phyloP scores from a whole-genome alignment of 208 protist species.

The Crithidia bombi region DNA sequence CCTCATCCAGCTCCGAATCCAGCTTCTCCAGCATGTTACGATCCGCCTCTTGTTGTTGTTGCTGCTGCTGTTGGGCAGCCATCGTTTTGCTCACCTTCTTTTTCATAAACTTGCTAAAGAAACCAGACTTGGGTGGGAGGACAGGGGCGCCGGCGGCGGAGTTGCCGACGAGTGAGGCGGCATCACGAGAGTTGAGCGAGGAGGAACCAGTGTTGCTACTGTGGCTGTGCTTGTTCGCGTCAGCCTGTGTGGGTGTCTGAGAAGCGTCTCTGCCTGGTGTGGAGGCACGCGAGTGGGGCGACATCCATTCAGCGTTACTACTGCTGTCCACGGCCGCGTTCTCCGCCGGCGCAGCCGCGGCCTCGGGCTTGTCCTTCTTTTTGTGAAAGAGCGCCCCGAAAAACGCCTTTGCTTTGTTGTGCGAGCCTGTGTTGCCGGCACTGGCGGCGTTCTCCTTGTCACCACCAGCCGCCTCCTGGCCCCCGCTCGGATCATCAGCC shows the following conservation, averaged over 20 bases:
- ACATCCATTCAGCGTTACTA: background rate
- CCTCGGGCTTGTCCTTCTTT: slow-evolving; percentile 20
- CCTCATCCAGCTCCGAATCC: slow-evolving; percentile 16
- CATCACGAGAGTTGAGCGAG: background rate
- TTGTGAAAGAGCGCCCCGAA: slow-evolving; percentile 37
- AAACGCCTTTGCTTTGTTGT: slow-evolving; percentile 28
- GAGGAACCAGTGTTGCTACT: background rate
- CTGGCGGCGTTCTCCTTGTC: background rate
- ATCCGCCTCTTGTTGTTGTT: slow-evolving; percentile 2
- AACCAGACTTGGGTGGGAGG: slow-evolving; percentile 4
- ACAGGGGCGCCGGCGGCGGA: slow-evolving; percentile 3
- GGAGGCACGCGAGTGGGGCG: background rate
- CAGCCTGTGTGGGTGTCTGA: background rate
- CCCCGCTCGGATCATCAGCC: background rate
- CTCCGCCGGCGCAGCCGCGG: background rate
- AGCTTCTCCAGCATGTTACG: slow-evolving; percentile 3
- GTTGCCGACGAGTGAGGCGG: slow-evolving; percentile 1
- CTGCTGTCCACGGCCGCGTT: background rate
- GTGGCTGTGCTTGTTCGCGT: background rate
- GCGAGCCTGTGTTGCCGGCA: background rate
- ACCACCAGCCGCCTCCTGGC: slow-evolving; percentile 6
- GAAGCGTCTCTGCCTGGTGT: background rate
- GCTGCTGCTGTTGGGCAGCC: slow-evolving; percentile 23
- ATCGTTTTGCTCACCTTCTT: slow-evolving; percentile 30
- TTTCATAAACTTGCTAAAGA: slow-evolving; percentile 36